Evolutionary conservation across 768 basidiomycete species (phyloP), one percentile per base, ranked within the genome.

Genomic region (Leccinum fibrillosum): DNA sequence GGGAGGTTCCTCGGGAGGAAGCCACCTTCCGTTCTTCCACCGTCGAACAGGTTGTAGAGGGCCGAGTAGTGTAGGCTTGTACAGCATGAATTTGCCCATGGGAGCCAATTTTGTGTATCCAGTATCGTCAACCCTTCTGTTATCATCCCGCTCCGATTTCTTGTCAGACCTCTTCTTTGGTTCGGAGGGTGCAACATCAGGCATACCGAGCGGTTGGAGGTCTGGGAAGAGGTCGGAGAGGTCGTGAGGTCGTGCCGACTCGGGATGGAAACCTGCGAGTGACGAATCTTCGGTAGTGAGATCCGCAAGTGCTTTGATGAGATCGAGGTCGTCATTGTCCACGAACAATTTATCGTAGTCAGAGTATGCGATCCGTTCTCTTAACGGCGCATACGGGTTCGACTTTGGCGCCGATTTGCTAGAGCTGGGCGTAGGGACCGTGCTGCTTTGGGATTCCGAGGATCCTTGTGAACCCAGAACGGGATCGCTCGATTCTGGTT

Each of bases 141-240:
- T 82, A 68, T 87, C 89, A 64, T 92, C 82, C 63, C 83, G 78
- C 64, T 78, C 85, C 53, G 79, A 82, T 54, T 76, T 78, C 61
- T 79, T 80, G 62, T 85, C 87, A 1, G 72, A 67, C 57, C 83
- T 88, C 39, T 81, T 80, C 53, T 81, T 82, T 56, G 64, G 62
- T n/a, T 70, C 63, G 25, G 72, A 62, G 64, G 62, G 50, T 64
- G 65, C 61, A 21, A 76, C 67, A 54, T 88, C 86, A 32, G 84
- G 73, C 53, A 90, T 75, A 11, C 75, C 76, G 42, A 84, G 76
- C 11, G 85, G 81, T 34, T 82, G 82, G 11, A 96, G 80, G 56
- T 97, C 96, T 0, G 94, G 93, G 70, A 97, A 97, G 44, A 98
- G 82, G 32, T 83, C 80, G 2, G 82, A 79, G 25, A 88, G 75